Evolutionary conservation across 352 stramenopile species (phyloP), one percentile per base, ranked within the genome.

Genomic region (Pythium aphanidermatum): DNA sequence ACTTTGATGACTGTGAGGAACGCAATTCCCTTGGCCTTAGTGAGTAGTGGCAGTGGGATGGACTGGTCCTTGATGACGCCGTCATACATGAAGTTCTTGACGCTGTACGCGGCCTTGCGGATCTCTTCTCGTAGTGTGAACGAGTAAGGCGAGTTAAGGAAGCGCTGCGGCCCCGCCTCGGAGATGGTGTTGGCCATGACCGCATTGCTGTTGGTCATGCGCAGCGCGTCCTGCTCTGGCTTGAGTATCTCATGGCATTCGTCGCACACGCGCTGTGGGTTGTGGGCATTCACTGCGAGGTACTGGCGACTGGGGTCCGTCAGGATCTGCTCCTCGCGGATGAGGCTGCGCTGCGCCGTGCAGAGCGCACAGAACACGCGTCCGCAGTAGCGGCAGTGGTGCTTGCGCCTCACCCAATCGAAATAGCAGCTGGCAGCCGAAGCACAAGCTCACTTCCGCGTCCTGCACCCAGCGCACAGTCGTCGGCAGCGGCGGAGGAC

Each of bases 1-100:
- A 86, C 81, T 60, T 97, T 97, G 52, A 96, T 76, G 14, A 97
- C 86, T 3, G 90, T 97, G 11, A 97, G 43, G 58, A 97, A 97
- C 80, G 86, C 90, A 34, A 97, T 86, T 57, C 90, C 90, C 58
- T 91, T 92, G 39, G 90, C 88, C 23, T 88, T 70, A 25, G 75
- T 83, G 37, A 97, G 70, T 16, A 97, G 67, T 26, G 86, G 82
- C 17, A 90, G 65, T 13, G 90, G 86, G 51, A 97, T 93, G 14
- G 76, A 94, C 52, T 89, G 74, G 56, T 95, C 83, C 64, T 95
- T 93, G 53, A 95, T 87, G 17, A 93, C 68, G 20, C 80, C 83
- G 46, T 87, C 62, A 47, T 78, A 86, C 49, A 90, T 90, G 37
- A 97, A 95, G 55, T 96, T 97, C 58, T 94, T 76, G 48, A 97